These are phyloP conservation scores for Nitzschia inconspicua DNA, from an alignment of 108 stramenopile species.

Conservation along the genomic window DNA sequence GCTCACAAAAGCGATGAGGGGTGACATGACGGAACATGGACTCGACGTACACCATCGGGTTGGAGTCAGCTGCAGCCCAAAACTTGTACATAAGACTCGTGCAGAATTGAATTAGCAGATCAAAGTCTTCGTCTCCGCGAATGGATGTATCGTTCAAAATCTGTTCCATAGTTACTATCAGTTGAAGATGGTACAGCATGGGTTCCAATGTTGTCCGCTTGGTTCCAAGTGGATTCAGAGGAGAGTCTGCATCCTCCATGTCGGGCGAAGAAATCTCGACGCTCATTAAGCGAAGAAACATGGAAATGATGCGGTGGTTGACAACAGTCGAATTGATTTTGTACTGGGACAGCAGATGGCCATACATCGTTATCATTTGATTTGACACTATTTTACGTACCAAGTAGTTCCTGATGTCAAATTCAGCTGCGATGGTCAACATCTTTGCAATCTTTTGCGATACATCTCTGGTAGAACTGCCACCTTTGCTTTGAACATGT, in stretches of 20 bases:
- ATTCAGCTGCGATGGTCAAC: slow-evolving; percentile 64
- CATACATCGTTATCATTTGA: slow-evolving; percentile 75
- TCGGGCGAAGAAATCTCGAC: slow-evolving; percentile 42
- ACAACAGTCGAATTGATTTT: slow-evolving; percentile 64
- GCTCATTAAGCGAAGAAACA: slow-evolving; percentile 68
- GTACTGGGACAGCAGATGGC: slow-evolving; percentile 75
- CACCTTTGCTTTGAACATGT: slow-evolving; percentile 36
- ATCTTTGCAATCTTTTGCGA: slow-evolving; percentile 39
- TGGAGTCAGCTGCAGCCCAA: slow-evolving; percentile 52
- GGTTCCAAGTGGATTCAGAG: slow-evolving; percentile 39
- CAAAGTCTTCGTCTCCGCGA: slow-evolving; percentile 40
- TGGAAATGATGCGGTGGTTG: slow-evolving; percentile 76
- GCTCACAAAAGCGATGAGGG: slow-evolving; percentile 77
- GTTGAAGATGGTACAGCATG: slow-evolving; percentile 78
- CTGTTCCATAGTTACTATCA: slow-evolving; percentile 57
- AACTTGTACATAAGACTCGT: slow-evolving; percentile 69
- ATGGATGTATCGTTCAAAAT: slow-evolving; percentile 72
- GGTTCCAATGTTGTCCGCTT: slow-evolving; percentile 73
- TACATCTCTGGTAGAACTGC: slow-evolving; percentile 13
- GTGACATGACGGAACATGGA: slow-evolving; percentile 64
- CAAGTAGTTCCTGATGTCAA: slow-evolving; percentile 67
- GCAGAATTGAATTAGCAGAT: slow-evolving; percentile 48
- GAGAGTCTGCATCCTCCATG: slow-evolving; percentile 16
- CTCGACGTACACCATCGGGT: slow-evolving; percentile 81
- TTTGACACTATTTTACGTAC: slow-evolving; percentile 72